Base-by-base conservation (phyloP, 2,329 filamentous ascomycete species). In the Nigrospora sphaerica region DNA sequence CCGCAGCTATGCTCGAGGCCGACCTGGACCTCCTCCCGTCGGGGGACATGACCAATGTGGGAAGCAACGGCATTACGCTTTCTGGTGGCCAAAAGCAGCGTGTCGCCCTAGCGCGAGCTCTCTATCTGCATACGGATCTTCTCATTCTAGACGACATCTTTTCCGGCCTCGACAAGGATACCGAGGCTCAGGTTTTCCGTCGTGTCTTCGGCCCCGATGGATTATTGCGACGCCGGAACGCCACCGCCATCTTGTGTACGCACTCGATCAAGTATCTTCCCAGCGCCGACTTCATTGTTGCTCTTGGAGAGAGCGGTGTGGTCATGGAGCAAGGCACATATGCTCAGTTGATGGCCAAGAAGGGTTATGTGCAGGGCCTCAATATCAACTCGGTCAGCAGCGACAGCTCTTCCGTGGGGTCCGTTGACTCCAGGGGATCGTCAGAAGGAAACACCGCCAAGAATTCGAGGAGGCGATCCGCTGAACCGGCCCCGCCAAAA, bases 61-160 rank as follows among this genome's bases (percentile, higher is more conserved):
- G 60, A 17, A 57, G 54, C 39, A 56, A 56, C 3, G 47, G 50
- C 0, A 36, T 47, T 3, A 50, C 46, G 16, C 42, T 52, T 14
- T 47, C 45, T 19, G 48, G 49, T 23, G 52, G 48, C 7, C 46
- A 54, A 23, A 49, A 49, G 18, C 52, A 54, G 32, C 44, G 52
- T n/a, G 45, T 54, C 9, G 65, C 67, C 3, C 47, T 70, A 37
- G 66, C 68, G 0, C 58, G 68, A 32, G 67, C 67, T 6, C 43
- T 69, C 1, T 70, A 70, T 39, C 62, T 64, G 0, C 54, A 59
- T 4, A 58, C 60, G 1, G 34, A 52, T 2, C 44, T 66, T 2
- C 58, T 62, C 5, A 35, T 70, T 0, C 58, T 70, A 6, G 67
- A 70, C 18, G 66, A 69, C 45, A 49, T 69, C 5, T 64, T 70